Percentiles rank a stretch among this genome's conserved stretches.
Evolutionary conservation across 345 rosid species (phyloP).

Genomic region (Bruguiera gymnorhiza): DNA sequence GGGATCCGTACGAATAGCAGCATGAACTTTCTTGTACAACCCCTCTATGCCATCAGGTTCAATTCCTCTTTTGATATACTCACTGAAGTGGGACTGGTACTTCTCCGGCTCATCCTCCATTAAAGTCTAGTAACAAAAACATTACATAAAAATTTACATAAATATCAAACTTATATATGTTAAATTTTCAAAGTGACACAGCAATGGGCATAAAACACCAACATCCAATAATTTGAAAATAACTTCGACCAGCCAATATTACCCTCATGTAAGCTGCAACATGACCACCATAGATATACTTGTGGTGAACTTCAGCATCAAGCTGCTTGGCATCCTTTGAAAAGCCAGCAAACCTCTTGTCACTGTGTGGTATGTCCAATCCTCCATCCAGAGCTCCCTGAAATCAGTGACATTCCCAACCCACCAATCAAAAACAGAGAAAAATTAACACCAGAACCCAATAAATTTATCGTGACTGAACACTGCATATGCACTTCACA

Average conservation of each 20-base stretch:
- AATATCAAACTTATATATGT: background rate
- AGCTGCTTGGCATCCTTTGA: conserved; percentile 62
- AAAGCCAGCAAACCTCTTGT: conserved; percentile 85
- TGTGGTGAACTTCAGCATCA: conserved; percentile 80
- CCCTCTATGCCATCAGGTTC: conserved; percentile 56
- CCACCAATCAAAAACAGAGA: background rate
- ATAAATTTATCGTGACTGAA: background rate
- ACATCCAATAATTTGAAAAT: background rate
- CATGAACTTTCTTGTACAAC: conserved; percentile 69
- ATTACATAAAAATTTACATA: background rate
- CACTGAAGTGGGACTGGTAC: conserved; percentile 64
- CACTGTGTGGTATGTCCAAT: conserved; percentile 86
- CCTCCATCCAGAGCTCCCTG: conserved; percentile 96
- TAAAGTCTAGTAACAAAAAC: conserved; percentile 33
- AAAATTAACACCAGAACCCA: background rate
- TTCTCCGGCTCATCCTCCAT: conserved; percentile 76
- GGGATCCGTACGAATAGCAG: conserved; percentile 72
- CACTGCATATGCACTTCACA: background rate
- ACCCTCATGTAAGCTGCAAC: conserved; percentile 79
- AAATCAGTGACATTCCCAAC: background rate
- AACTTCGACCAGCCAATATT: conserved; percentile 8
- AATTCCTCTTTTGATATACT: conserved; percentile 52
- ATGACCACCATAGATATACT: conserved; percentile 79
- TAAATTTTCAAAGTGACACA: background rate
- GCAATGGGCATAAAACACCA: too few relatives aligned